A percentile compares a stretch with the other conserved stretches of the same genome.
phyloP scores from a whole-genome alignment of 208 protist species.

The Crithidia acanthocephali region DNA sequence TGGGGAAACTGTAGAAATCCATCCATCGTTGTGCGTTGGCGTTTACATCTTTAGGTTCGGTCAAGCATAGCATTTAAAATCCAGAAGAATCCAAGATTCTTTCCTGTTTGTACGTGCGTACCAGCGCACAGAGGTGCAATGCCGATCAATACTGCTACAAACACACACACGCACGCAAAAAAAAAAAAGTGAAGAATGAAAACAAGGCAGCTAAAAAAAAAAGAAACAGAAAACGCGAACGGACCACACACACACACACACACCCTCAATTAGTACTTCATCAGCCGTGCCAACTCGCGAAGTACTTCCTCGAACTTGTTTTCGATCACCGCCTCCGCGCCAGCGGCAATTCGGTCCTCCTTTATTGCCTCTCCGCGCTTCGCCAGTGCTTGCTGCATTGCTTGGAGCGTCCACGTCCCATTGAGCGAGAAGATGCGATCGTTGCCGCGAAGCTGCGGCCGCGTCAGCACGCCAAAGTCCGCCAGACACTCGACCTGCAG shows the following conservation, averaged over 20 bases:
- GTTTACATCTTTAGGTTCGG: too few species aligned
- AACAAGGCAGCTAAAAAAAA: constrained; percentile 7
- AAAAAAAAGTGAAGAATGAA: constrained; percentile 12
- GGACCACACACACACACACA: too few species aligned
- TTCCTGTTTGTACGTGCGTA: too few species aligned
- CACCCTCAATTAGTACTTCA: constrained; percentile 15
- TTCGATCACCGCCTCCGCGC: constrained; percentile 48
- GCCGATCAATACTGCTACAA: too few species aligned
- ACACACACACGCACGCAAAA: background rate
- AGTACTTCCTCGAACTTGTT: constrained; percentile 70
- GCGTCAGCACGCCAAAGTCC: constrained; percentile 74
- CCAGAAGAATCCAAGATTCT: too few species aligned
- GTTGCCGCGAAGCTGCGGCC: constrained; percentile 62
- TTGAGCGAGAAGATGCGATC: constrained; percentile 69
- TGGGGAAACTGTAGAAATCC: too few species aligned
- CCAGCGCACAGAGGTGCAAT: too few species aligned
- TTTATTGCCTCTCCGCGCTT: constrained; percentile 61
- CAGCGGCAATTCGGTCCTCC: constrained; percentile 43
- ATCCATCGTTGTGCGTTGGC: too few species aligned
- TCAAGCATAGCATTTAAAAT: too few species aligned
- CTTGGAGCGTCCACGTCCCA: constrained; percentile 63
- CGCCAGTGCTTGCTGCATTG: constrained; percentile 60
- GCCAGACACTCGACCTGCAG: constrained; percentile 62
- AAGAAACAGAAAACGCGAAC: constrained; percentile 24
- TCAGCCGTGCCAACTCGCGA: constrained; percentile 52